Evolutionary conservation across 805 yeast genomes (phyloP), one percentile per base, ranked within the genome.

Genomic region (Teunomyces kruisii): DNA sequence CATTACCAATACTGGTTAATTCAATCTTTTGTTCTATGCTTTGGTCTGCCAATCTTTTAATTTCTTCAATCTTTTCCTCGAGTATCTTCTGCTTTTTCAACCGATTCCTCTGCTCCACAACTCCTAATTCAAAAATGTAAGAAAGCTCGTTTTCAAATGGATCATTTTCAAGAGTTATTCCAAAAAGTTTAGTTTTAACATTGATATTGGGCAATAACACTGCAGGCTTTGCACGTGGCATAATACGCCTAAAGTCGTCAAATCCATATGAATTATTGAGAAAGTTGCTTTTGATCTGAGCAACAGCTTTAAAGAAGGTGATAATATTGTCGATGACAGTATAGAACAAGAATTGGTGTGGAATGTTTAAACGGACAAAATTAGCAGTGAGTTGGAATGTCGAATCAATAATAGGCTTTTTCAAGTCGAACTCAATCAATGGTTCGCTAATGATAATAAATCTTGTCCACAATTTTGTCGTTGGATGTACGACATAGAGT

Each of bases 121-220:
- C 41, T 1, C 96, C 96, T 9, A 85, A 71, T 53, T 84, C 83
- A 55, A 76, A 82, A 22, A 84, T 79, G 56, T 79, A 70, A 16
- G 80, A 76, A 39, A 91, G 65, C 54, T 88, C 83, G 6, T 82
- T 72, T 62, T 92, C 98, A 61, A 91, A 90, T 6, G 96, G 92
- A 63, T 92, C 97, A 61, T 88, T 96, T 45, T 88, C 96, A 50
- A 90, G 72, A 17, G 84, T 74, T 31, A 90, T 66, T 4, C 84
- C 70, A 50, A 88, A 72, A 32, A 78, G 69, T 5, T 70, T 70
- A 0, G 95, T 71, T 33, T 68, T 75, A 30, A 90, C 52, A 16
- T 76, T 74, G 2, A 88, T 65, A 15, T 65, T 68, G 10, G 91
- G 91, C 6, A 92, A 68, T 13, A 66, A 49, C 3, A 70, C 50